Evolutionary conservation across 441 rosid genomes (phyloP), one percentile per base, ranked within the genome.

Genomic region (Erodium moschatum): DNA sequence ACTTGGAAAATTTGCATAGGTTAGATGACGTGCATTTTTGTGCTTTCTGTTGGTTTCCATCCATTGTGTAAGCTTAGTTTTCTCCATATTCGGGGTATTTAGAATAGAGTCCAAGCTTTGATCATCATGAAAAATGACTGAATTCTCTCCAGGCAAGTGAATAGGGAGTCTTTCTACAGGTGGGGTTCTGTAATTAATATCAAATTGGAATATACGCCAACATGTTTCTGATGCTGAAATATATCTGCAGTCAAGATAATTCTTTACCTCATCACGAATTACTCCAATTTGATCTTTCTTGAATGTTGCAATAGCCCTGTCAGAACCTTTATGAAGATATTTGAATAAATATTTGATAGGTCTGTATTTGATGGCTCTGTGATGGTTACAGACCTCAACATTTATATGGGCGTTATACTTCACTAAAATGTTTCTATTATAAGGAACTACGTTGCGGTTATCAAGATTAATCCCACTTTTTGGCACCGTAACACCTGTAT

Each of bases 161-260:
- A 15, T 10, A 3, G 10, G 9, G 0, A 66, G 52, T 19, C 68
- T 21, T 12, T 66, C 15, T 2, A 66, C 54, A 2, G 21, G 0
- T 1, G 52, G 31, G 7, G 10, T 3, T 42, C 27, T 18, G 0
- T 35, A 18, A 16, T 66, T 56, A 5, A 66, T 66, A 11, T 38
- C 54, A 18, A 66, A 66, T 4, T 66, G n/a, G 7, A 38, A 66
- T 8, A 66, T 15, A 2, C 68, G 6, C 68, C 68, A 38, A 1
- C 16, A 6, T 15, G 52, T 0, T 18, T 66, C 68, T 6, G 10
- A 66, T 16, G 68, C 4, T 0, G 52, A 66, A 38, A 66, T 27
- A 11, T 66, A 66, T 6, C 68, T 8, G 38, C 54, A 66, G 20
- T 66, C 68, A 19, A 42, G 19, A 42, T 15, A 66, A 0, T 29